Base-by-base conservation (phyloP, 2,329 filamentous ascomycete genomes). In the Myriosclerotinia scirpicola region DNA sequence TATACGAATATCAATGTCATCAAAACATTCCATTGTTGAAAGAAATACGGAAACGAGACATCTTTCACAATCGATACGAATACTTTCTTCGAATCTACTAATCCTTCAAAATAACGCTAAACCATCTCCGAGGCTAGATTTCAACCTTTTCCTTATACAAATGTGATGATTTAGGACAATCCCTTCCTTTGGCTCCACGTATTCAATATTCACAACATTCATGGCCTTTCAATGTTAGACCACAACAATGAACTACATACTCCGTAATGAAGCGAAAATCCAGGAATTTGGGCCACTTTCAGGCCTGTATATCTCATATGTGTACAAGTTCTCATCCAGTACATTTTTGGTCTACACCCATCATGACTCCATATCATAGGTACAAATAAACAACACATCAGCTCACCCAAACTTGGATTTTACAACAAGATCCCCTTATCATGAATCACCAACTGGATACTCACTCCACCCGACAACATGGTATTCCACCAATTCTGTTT, bases 261-360 rank as follows among this genome's bases (percentile, higher is more conserved):
- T n/a, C n/a, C 44, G 12, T 60, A 60, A 60, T 46, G 20, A 38
- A 60, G 30, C 56, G n/a, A 38, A 60, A 60, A 22, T 50, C 8
- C 30, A 26, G 36, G 5, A n/a, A 17, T 50, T 5, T 48, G 44
- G 58, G 44, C 44, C 44, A 50, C n/a, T 38, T 15, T 60, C 3
- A 48, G 44, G 44, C 58, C 44, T 46, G 17, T 60, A 12, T 50
- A 20, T 50, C 20, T 40, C 44, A 50, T 12, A 60, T 60, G 58
- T 60, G 58, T 50, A 50, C 58, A 60, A 60, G 58, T n/a, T 60
- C 58, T 50, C 58, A 38, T 60, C 44, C 58, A 60, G 58, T 60
- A 26, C 14, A 20, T 48, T 60, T 22, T 46, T 12, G 20, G 3
- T 15, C 20, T 38, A 36, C 30, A 38, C 8, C 58, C 30, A 48